Base-by-base conservation (phyloP, 1,284 basidiomycete genomes). In the Psilocybe mexicana region DNA sequence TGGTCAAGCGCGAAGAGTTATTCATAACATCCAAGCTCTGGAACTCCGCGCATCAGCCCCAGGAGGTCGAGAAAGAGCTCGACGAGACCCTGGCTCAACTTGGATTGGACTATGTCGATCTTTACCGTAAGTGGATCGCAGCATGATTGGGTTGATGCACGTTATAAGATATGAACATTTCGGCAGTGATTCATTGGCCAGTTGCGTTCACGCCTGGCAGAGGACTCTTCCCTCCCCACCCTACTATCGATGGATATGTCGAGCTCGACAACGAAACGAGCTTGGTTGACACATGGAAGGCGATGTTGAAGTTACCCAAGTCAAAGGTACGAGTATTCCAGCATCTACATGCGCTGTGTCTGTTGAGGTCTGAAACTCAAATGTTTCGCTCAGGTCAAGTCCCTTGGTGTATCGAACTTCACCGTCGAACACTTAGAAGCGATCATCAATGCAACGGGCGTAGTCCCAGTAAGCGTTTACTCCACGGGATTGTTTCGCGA, bases 1-100 rank as follows among this genome's bases (percentile, higher is more conserved):
- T 92, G 55, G 88, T 94, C 50, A 84, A 86, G 65, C 88, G 93
- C 58, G 85, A 92, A 69, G 86, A 94, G 11, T 83, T 95, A 59
- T 93, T 90, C 76, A 84, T 95, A 72, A 94, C 93, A 5, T 88
- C 87, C 58, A 94, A 96, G 69, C 74, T 87, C 49, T 93, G 90
- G 90, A 92, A 92, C 74, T 78, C 78, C 35, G 75, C 80, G 6
- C 90, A 90, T 68, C 78, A 78, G 62, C 81, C 86, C 5, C 79
- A 81, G 23, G 68, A 78, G 49, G 88, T 89, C 24, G 89, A 90
- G 76, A 83, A 78, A 28, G 89, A 88, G 68, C 84, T 94, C 55
- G 84, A 93, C 63, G 79, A 84, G 71, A 90, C 91, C 8, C 79
- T 95, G n/a, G 69, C 73, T 54, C 84, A 88, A 68, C 82, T 94